Percentiles rank a stretch among this genome's conserved stretches.
Conservation (phyloP, 805 yeast genomes). For the Candida ponderosae region DNA sequence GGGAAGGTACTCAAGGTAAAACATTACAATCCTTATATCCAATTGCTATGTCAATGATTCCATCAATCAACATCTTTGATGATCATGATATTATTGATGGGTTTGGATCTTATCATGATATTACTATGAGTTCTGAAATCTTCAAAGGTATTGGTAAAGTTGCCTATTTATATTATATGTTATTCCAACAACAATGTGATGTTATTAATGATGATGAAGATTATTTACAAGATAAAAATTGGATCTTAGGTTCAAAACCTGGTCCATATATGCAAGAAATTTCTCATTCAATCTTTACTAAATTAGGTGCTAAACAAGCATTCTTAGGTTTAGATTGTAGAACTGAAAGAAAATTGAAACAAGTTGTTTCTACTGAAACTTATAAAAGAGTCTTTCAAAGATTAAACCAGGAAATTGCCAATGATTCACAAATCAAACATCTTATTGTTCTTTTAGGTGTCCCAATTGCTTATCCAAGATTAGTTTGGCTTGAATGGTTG, state of each 20-base stretch:
- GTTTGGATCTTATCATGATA: conserved; percentile 77
- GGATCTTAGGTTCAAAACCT: conserved; percentile 50
- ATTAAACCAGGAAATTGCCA: conserved; percentile 42
- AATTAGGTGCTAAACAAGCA: conserved; percentile 67
- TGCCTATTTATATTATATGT: conserved; percentile 81
- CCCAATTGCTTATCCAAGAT: conserved; percentile 89
- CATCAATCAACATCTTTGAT: conserved; percentile 80
- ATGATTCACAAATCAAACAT: conserved; percentile 58
- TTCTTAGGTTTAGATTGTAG: conserved; percentile 86
- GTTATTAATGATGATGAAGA: conserved; percentile 34
- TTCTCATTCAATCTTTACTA: conserved; percentile 62
- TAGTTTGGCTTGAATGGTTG: conserved; percentile 82
- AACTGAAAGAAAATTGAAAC: conserved; percentile 69
- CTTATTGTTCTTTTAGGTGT: conserved; percentile 81
- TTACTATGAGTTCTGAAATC: conserved; percentile 64
- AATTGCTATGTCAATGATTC: conserved; percentile 72
- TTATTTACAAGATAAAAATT: conserved; percentile 35
- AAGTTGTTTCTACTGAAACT: conserved; percentile 45
- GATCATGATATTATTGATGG: conserved; percentile 98
- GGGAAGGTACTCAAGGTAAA: conserved; percentile 61
- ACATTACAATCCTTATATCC: conserved; percentile 68
- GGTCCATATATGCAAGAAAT: conserved; percentile 68
- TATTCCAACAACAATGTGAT: conserved; percentile 81
- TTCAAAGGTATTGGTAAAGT: conserved; percentile 66
- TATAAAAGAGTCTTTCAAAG: conserved; percentile 59